phyloP scores from a whole-genome alignment of 2,329 filamentous ascomycete genomes.

The Alternaria postmessia region DNA sequence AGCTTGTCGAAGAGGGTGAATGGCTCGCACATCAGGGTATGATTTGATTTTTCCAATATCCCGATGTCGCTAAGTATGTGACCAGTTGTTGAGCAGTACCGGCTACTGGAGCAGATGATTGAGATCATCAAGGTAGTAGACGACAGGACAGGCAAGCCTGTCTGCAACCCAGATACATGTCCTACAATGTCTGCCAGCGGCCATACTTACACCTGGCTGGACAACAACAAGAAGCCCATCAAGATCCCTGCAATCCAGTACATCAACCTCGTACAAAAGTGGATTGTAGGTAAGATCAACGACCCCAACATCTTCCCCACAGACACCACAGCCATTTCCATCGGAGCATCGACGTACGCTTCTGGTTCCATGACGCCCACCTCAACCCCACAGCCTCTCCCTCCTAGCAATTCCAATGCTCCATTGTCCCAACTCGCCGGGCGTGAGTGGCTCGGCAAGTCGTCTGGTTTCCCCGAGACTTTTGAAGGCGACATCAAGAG shows the following conservation, averaged over 20 bases:
- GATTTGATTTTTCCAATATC: constrained; percentile 51
- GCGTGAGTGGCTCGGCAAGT: constrained; percentile 86
- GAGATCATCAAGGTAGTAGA: constrained; percentile 88
- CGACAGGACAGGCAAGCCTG: constrained; percentile 73
- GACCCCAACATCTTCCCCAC: constrained; percentile 91
- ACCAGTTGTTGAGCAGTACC: constrained; percentile 89
- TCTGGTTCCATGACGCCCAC: constrained; percentile 60
- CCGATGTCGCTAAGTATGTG: constrained; percentile 34
- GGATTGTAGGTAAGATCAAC: constrained; percentile 95
- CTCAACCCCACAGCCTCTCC: constrained; percentile 55
- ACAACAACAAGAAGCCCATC: constrained; percentile 84
- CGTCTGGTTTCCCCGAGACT: constrained; percentile 71
- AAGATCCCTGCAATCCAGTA: constrained; percentile 93
- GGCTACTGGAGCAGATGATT: constrained; percentile 87
- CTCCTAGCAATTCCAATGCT: constrained; percentile 57
- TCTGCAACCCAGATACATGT: constrained; percentile 85
- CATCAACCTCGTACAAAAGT: constrained; percentile 94
- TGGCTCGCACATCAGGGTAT: constrained; percentile 95
- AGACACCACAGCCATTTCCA: constrained; percentile 75
- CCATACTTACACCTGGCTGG: constrained; percentile 96
- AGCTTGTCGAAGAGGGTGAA: constrained; percentile 92
- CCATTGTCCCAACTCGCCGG: constrained; percentile 71
- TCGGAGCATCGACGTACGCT: constrained; percentile 65
- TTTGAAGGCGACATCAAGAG: constrained; percentile 79
- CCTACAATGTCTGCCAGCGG: constrained; percentile 94